phyloP scores from a whole-genome alignment of 345 rosid species.

The Adansonia digitata region DNA sequence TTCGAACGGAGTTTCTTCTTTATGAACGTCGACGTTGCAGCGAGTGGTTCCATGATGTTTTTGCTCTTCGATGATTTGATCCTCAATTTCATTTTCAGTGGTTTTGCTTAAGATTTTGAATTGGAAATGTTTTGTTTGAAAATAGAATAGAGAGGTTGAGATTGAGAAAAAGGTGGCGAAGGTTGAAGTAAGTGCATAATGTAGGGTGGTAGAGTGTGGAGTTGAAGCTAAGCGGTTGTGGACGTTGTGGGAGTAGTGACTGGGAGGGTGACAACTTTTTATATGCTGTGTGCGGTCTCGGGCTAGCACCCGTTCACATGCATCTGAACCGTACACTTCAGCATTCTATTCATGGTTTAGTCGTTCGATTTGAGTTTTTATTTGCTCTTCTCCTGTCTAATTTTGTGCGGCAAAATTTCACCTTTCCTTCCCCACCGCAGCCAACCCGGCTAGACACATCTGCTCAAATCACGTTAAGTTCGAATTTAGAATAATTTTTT shows the following conservation, averaged over 20 bases:
- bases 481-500: no score
- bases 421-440: no score
- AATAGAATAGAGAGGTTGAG: slow-evolving; percentile 6
- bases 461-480: no score
- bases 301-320: background rate
- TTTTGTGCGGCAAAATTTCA: no score
- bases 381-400: background rate
- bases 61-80: slow-evolving; percentile 24
- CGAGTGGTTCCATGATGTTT: slow-evolving; percentile 17
- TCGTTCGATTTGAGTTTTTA: background rate
- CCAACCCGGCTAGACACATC: no score
- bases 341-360: background rate
- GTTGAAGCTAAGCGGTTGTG: slow-evolving; percentile 22
- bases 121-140: slow-evolving; percentile 16
- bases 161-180: background rate
- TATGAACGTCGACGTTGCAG: slow-evolving; percentile 15
- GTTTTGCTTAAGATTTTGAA: slow-evolving; percentile 7
- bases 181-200: background rate
- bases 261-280: background rate
- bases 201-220: background rate
- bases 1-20: slow-evolving; percentile 53
- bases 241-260: slow-evolving; percentile 21
- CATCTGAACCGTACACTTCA: background rate
- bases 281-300: background rate
- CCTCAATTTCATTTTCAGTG: slow-evolving; percentile 12